Percentiles rank a stretch among this genome's conserved stretches.
Evolutionary conservation across 768 basidiomycete genomes (phyloP).

Genomic region (Trametes cubensis): DNA sequence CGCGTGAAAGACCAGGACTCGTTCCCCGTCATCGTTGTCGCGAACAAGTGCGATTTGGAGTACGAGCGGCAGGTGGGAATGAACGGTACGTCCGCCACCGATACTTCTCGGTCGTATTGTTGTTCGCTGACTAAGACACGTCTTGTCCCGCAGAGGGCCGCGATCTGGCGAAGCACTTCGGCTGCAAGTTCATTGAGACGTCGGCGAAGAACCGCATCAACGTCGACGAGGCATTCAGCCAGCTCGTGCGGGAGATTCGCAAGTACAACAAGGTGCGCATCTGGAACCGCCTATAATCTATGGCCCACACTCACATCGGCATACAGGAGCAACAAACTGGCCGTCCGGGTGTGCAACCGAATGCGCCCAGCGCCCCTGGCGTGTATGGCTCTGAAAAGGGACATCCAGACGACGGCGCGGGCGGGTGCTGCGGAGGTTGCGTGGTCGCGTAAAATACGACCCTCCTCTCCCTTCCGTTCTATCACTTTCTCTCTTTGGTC

Average conservation of each 20-base stretch:
- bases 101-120: neutral
- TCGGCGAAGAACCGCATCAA: constrained; percentile 97
- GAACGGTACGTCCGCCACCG: constrained; percentile 63
- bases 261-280: constrained; percentile 84
- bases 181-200: constrained; percentile 93
- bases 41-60: constrained; percentile 97
- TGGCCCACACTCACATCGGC: neutral
- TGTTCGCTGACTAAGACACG: constrained; percentile 3
- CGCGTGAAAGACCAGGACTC: constrained; percentile 96
- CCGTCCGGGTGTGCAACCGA: constrained; percentile 58
- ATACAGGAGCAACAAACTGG: constrained; percentile 77
- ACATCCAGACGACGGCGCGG: constrained; percentile 53
- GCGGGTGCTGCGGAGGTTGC: constrained; percentile 71
- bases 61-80: constrained; percentile 95
- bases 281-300: neutral
- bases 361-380: constrained; percentile 46
- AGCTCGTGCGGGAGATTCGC: constrained; percentile 91
- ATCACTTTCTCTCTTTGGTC: constrained; percentile 10
- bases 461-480: neutral
- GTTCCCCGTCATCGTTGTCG: constrained; percentile 94
- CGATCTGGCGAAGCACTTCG: constrained; percentile 92
- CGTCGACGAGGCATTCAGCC: constrained; percentile 93
- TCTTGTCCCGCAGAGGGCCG: constrained; percentile 75
- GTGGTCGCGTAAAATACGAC: constrained; percentile 49
- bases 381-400: constrained; percentile 50